Evolutionary conservation across 2,329 filamentous ascomycete genomes (phyloP).

Genomic region (Aspergillus sp.): DNA sequence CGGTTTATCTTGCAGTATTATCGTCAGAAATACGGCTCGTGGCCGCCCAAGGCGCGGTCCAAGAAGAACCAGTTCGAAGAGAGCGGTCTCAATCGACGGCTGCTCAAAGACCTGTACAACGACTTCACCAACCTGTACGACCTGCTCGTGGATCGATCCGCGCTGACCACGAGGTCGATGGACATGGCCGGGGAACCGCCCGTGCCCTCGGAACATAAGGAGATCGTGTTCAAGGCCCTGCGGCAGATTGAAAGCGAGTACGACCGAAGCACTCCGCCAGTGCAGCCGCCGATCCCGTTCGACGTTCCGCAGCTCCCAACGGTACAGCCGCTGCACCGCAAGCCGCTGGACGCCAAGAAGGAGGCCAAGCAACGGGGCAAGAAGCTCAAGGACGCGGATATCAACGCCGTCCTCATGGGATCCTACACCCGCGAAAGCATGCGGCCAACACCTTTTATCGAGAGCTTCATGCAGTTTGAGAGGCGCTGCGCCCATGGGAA

Average conservation of each 20-base stretch:
- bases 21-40: constrained; percentile 57
- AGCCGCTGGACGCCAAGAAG: constrained; percentile 60
- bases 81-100: constrained; percentile 73
- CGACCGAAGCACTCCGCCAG: constrained; percentile 78
- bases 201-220: constrained; percentile 39
- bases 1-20: constrained; percentile 64
- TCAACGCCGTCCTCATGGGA: constrained; percentile 65
- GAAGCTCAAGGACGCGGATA: constrained; percentile 69
- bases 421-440: constrained; percentile 71
- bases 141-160: constrained; percentile 68
- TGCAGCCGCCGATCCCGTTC: constrained; percentile 83
- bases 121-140: constrained; percentile 86
- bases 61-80: constrained; percentile 88
- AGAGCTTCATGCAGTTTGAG: constrained; percentile 41
- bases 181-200: constrained; percentile 53
- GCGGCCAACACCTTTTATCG: constrained; percentile 38
- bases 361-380: constrained; percentile 61
- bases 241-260: constrained; percentile 77
- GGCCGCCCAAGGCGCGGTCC: constrained; percentile 84
- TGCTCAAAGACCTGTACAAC: constrained; percentile 71
- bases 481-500: constrained; percentile 36
- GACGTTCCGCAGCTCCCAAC: constrained; percentile 72
- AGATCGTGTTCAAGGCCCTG: constrained; percentile 59
- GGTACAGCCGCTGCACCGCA: constrained; percentile 55
- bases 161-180: constrained; percentile 67